Percentiles rank a stretch among this genome's conserved stretches.
Evolutionary conservation across 2,329 filamentous ascomycete species (phyloP).

Genomic region (Aspergillus costaricaensis): DNA sequence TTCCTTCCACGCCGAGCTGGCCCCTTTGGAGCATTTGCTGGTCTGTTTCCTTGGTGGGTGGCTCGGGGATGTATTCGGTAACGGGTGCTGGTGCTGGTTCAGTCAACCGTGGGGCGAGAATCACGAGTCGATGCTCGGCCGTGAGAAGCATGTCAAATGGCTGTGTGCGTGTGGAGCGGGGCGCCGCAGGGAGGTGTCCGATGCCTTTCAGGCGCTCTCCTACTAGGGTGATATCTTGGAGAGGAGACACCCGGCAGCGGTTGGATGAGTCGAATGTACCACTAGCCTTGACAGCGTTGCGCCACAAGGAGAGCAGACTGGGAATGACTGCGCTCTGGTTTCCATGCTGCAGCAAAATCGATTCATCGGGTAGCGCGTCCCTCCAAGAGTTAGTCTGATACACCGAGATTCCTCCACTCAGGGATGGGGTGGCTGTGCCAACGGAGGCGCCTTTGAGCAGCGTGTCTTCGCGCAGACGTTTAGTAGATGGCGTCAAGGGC

Average conservation of each 20-base stretch:
- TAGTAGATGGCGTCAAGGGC: conserved; percentile 52
- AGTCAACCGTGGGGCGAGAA: conserved; percentile 36
- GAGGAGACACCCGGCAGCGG: conserved; percentile 40
- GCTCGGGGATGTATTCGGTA: conserved; percentile 18
- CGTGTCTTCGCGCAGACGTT: conserved; percentile 47
- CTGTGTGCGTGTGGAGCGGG: conserved; percentile 27
- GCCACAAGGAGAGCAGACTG: conserved; percentile 48
- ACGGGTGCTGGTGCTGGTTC: conserved; percentile 26
- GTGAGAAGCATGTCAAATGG: conserved; percentile 44
- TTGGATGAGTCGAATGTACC: conserved; percentile 44
- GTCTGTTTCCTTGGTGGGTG: conserved; percentile 34
- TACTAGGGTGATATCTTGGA: conserved; percentile 42
- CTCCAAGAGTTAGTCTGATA: conserved; percentile 38
- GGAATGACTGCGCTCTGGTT: conserved; percentile 45
- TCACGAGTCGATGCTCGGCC: conserved; percentile 44
- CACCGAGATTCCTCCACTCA: conserved; percentile 46
- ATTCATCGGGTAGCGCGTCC: conserved; percentile 45
- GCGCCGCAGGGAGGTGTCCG: conserved; percentile 36
- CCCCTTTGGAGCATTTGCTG: conserved; percentile 46
- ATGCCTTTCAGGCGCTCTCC: conserved; percentile 45
- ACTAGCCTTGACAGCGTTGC: conserved; percentile 40
- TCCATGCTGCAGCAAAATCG: conserved; percentile 47
- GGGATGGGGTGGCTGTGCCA: conserved; percentile 31
- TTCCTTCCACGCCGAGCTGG: conserved; percentile 50
- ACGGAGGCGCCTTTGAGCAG: conserved; percentile 43